Evolutionary conservation across 2,329 filamentous ascomycete species (phyloP).

Genomic region (Corniculantispora saksenae): DNA sequence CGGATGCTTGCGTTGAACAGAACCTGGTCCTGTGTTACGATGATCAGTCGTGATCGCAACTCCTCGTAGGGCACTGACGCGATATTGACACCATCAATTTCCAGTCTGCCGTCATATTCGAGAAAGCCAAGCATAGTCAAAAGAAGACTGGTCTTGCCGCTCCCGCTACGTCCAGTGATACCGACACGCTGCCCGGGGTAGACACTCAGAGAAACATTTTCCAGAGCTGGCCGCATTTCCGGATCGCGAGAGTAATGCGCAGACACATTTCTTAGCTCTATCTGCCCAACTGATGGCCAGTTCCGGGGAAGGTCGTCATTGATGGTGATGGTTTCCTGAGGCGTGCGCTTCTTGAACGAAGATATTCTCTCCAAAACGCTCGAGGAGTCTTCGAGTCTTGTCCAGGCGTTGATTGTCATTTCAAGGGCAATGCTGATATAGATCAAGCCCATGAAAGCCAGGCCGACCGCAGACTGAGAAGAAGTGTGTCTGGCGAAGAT

Average conservation of each 20-base stretch:
- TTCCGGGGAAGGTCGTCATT: no score
- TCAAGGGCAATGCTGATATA: no score
- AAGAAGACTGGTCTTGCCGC: neutral
- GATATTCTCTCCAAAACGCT: no score
- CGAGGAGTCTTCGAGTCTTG: no score
- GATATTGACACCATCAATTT: slow-evolving; percentile 45
- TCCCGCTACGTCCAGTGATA: neutral
- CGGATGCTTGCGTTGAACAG: slow-evolving; percentile 41
- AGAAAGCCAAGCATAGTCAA: neutral
- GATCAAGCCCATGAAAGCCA: no score
- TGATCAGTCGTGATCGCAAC: slow-evolving; percentile 42
- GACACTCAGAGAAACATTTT: neutral
- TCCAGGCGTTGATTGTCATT: no score
- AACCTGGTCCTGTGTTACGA: slow-evolving; percentile 48
- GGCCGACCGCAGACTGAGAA: no score
- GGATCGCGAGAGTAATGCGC: neutral
- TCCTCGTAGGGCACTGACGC: slow-evolving; percentile 38
- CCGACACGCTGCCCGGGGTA: neutral
- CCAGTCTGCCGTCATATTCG: slow-evolving; percentile 28
- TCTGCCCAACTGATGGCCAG: no score
- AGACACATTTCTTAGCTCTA: neutral
- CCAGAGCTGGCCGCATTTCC: no score
- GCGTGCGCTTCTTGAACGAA: no score
- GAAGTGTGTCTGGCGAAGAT: no score
- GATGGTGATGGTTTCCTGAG: no score